Evolutionary conservation across 2,329 filamentous ascomycete species (phyloP).

Genomic region (Tolypocladium inflatum): DNA sequence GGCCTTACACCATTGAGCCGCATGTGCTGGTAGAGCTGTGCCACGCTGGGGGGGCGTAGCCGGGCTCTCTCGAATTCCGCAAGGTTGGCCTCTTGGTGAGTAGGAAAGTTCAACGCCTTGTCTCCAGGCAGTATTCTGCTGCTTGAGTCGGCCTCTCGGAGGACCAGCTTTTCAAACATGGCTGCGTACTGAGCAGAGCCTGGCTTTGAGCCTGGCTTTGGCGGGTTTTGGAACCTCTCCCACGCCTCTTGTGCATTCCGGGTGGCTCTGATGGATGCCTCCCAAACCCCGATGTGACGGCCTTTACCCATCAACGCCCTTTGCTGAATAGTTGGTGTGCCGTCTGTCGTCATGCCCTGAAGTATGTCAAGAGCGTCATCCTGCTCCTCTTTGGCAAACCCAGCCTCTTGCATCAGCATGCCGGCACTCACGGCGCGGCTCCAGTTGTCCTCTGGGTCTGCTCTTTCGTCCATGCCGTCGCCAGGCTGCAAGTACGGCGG

Average conservation of each 20-base stretch:
- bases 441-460: conserved; percentile 39
- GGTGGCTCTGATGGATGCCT: conserved; percentile 46
- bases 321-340: conserved; percentile 48
- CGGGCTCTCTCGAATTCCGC: conserved; percentile 57
- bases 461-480: conserved; percentile 50
- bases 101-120: conserved; percentile 36
- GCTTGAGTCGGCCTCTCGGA: conserved; percentile 16
- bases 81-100: conserved; percentile 34
- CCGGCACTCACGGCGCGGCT: conserved; percentile 45
- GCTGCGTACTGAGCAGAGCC: conserved; percentile 41
- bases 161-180: conserved; percentile 49
- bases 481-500: conserved; percentile 49
- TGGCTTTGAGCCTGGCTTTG: conserved; percentile 22
- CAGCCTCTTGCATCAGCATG: conserved; percentile 44
- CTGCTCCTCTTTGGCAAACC: conserved; percentile 35
- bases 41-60: conserved; percentile 48
- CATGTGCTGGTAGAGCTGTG: conserved; percentile 53
- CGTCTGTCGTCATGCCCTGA: conserved; percentile 40
- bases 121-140: conserved; percentile 46
- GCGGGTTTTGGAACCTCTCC: conserved; percentile 35
- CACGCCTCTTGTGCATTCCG: conserved; percentile 54
- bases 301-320: conserved; percentile 10
- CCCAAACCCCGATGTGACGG: conserved; percentile 32
- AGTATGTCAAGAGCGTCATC: conserved; percentile 42
- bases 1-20: conserved; percentile 36